Evolutionary conservation across 257 asterid species (phyloP).

Genomic region (Solanum pinnatisectum): DNA sequence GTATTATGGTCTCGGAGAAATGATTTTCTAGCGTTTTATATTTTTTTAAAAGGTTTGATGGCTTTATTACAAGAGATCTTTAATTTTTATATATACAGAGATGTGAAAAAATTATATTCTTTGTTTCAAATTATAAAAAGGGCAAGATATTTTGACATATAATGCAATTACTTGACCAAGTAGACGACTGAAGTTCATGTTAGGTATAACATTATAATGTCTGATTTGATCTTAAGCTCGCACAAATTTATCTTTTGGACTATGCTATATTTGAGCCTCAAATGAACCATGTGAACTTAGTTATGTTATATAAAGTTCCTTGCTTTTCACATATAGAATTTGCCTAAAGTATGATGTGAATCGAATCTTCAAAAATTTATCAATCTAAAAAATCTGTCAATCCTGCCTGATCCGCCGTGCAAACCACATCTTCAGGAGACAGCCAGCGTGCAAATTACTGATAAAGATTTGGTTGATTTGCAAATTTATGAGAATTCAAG

Average conservation of each 20-base stretch:
- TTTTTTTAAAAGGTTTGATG: background rate
- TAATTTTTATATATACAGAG: background rate
- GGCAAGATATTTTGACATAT: background rate
- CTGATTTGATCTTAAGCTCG: rapidly evolving
- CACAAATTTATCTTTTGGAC: background rate
- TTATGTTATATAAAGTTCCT: background rate
- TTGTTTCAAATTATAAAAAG: background rate
- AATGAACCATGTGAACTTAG: background rate
- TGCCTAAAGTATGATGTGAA: too few species aligned
- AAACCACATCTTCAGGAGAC: background rate
- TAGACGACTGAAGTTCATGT: background rate
- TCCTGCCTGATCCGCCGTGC: too few species aligned
- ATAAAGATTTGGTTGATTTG: background rate
- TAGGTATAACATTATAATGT: background rate
- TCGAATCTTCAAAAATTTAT: too few species aligned
- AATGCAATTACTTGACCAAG: background rate
- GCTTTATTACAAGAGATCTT: background rate
- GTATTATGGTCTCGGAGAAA: background rate
- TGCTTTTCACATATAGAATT: background rate
- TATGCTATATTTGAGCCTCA: background rate
- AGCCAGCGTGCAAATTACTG: background rate
- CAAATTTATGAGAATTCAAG: background rate
- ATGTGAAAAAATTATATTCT: background rate
- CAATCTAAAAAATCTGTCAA: background rate
- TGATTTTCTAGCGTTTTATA: background rate